Evolutionary conservation across 176 grass and related monocot genomes (phyloP), one percentile per base, ranked within the genome.

Genomic region (Musa acuminata): DNA sequence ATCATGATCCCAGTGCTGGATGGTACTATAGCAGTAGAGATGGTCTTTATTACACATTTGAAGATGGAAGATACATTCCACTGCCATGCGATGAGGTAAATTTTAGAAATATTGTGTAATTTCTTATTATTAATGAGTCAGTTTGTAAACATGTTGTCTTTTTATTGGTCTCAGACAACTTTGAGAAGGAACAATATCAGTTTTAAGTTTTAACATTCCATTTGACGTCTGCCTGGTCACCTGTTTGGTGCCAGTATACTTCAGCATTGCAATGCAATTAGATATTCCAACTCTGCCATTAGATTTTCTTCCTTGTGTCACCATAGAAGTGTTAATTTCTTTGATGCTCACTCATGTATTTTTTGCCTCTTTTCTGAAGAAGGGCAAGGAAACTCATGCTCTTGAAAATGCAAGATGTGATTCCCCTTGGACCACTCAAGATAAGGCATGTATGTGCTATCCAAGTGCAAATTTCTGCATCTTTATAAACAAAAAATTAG

Each of bases 11-110:
- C 24, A 29, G 68, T 9, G 84, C 88, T 81, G 95, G 90, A 72
- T 93, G 94, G 90, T 93, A 91, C 73, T 98, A 89, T 78, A 87
- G 75, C 80, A 85, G 81, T 72, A 84, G 71, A 82, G 88, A 98
- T 80, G 80, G 88, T 17, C 73, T 76, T 13, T 93, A 98, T 58
- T 93, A 93, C 68, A 76, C 68, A 64, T 97, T 80, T 54, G 77
- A 88, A 64, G 75, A 93, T 81, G 88, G 79, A 87, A 78, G 76
- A 68, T 98, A 87, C 50, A 10, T 87, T 63, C 84, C 60, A 9
- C 85, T 84, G 60, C 67, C 11, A 14, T 67, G 81, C 68, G 54
- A 73, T 75, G 49, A 21, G 77, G 86, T 89, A 84, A 60, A 21
- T 75, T 71, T 62, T 67, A 50, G 19, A 57, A 71, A 52, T 76